phyloP scores from a whole-genome alignment of 2,329 filamentous ascomycete genomes.

The Aureobasidium mangrovei region DNA sequence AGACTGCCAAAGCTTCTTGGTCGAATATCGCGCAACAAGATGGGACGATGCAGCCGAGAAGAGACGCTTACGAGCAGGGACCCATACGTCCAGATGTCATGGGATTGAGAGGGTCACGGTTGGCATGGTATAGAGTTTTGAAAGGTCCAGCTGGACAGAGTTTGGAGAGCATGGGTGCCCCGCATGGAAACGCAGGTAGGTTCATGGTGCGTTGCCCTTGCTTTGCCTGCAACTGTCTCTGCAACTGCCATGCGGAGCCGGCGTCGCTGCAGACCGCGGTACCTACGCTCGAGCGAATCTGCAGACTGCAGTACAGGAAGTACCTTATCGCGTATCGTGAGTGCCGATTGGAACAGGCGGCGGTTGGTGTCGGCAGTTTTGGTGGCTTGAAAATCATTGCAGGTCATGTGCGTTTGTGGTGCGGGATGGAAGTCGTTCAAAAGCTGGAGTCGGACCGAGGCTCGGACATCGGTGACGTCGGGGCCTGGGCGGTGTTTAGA shows the following conservation, averaged over 20 bases:
- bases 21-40: constrained; percentile 1
- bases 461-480: no score
- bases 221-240: background rate
- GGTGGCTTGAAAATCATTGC: no score
- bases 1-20: background rate
- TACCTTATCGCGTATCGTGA: no score
- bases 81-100: background rate
- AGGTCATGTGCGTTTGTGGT: no score
- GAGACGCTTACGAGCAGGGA: background rate
- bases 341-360: no score
- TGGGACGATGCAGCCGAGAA: constrained; percentile 1
- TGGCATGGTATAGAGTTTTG: constrained; percentile 1
- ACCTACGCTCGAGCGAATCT: no score
- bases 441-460: background rate
- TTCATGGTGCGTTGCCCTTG: background rate
- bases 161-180: background rate
- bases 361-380: no score
- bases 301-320: no score
- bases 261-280: no score
- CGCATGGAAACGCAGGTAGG: background rate
- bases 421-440: background rate
- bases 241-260: background rate
- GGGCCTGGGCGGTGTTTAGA: no score
- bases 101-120: background rate
- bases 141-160: background rate